Base-by-base conservation (phyloP, 805 yeast species). In the Candida schatavii region DNA sequence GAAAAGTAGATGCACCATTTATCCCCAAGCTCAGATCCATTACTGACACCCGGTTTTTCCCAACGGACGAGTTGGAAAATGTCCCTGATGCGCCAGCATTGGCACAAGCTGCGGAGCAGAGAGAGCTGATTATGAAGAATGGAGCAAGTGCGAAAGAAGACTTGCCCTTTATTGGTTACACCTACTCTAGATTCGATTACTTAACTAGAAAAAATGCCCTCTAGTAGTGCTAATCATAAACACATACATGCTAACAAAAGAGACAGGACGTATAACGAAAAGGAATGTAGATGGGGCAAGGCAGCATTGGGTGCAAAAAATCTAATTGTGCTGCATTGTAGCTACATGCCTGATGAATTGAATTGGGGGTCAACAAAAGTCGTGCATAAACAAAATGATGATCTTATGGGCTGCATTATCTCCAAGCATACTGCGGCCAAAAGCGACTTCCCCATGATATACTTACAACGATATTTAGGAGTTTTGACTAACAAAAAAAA, bases 11-110 rank as follows among this genome's bases (percentile, higher is more conserved):
- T 52, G 97, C 97, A 3, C 97, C 97, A 18, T 89, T 89, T 55
- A 85, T 93, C 51, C 96, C 99, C 20, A 86, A 88, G 57, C 75
- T 93, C 57, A 80, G 89, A 51, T 85, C 95, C 10, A 85, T 91
- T 46, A 91, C 98, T 4, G 99, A 93, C 62, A 93, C 99, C 0
- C 76, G 97, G 53, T 91, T 91, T 72, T 93, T 93, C 88, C 98
- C 99, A 32, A 88, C 96, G 2, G 98, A 91, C 61, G 99, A 91
- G 59, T 72, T 91, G 55, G 97, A 91, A 62, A 88, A 87, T 55
- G 89, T 91, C 39, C 96, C 98, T 2, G 97, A 90, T 55, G 81
- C 88, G 35, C 96, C 96, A 10, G 57, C 72, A 3, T 55, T 66
- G 46, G 61, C 58, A 42, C 62, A 64, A 42, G 88, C 89, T 23